Percentiles rank a stretch among this genome's conserved stretches.
Conservation (phyloP, 805 yeast species). For the Komagataella pastoris region DNA sequence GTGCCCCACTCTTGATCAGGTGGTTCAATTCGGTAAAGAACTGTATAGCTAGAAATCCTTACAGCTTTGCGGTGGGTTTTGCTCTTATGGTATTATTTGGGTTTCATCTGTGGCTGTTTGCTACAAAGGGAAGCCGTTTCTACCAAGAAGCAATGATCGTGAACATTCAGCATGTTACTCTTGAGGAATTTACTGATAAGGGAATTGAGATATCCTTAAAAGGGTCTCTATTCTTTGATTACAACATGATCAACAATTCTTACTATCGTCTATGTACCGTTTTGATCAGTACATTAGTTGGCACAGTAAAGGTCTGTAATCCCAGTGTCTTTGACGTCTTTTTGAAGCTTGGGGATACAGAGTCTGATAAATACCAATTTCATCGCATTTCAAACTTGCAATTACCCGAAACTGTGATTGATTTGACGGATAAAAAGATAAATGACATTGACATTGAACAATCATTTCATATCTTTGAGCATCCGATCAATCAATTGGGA, state of each 20-base stretch:
- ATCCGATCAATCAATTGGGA: neutral
- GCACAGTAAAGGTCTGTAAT: neutral
- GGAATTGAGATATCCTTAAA: conserved; percentile 1
- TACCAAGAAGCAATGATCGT: neutral
- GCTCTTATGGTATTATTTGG: neutral
- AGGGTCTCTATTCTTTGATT: conserved; percentile 1
- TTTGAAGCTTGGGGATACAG: neutral
- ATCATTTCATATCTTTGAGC: neutral
- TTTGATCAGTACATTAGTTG: neutral
- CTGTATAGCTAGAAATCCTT: neutral
- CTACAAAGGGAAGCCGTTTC: neutral
- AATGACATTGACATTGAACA: neutral
- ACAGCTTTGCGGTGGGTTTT: neutral
- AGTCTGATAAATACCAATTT: neutral
- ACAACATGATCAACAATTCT: conserved; percentile 1
- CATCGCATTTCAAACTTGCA: neutral
- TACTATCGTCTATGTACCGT: conserved; percentile 2
- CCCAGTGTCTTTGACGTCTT: neutral
- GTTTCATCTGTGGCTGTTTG: neutral
- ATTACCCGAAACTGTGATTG: neutral
- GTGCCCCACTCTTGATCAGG: neutral
- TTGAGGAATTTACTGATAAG: conserved; percentile 1
- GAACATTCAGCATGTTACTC: neutral
- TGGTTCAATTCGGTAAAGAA: neutral
- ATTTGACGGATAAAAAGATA: neutral